Conservation (phyloP, 257 asterid species). For the Fraxinus americana region DNA sequence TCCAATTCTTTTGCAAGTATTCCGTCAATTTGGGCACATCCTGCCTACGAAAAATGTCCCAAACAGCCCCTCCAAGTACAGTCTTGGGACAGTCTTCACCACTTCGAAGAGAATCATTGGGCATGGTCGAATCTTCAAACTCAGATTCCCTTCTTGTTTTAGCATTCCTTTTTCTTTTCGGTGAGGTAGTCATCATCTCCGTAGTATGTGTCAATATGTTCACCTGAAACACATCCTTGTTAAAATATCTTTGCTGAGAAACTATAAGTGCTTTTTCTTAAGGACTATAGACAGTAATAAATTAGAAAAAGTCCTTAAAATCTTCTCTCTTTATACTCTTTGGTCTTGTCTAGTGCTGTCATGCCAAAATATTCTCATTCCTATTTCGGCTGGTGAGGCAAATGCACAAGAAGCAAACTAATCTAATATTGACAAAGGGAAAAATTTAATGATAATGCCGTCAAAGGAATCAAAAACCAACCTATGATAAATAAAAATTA, state of each 20-base stretch:
- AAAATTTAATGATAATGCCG: neutral
- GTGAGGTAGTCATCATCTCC: conserved; percentile 37
- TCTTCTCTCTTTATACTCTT: neutral
- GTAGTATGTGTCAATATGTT: conserved; percentile 52
- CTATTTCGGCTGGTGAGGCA: neutral
- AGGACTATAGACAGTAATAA: neutral
- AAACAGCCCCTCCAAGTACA: conserved; percentile 43
- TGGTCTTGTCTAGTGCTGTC: neutral
- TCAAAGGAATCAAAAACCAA: neutral
- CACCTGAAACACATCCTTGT: conserved; percentile 56
- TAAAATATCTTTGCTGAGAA: conserved; percentile 16
- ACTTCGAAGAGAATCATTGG: conserved; percentile 16
- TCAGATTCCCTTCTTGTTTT: conserved; percentile 35
- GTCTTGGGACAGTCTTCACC: conserved; percentile 17
- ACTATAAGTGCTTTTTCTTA: neutral
- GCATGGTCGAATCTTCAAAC: conserved; percentile 19
- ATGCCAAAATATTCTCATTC: neutral
- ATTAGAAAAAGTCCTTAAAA: neutral
- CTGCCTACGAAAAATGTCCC: conserved; percentile 56
- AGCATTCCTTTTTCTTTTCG: conserved; percentile 34
- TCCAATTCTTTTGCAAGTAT: conserved; percentile 41
- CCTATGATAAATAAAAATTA: neutral
- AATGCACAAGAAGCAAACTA: neutral
- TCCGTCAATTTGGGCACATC: conserved; percentile 47
- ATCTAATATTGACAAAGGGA: neutral